Conservation (phyloP, 495 filamentous ascomycete genomes). For the Mycothermus thermophilus region DNA sequence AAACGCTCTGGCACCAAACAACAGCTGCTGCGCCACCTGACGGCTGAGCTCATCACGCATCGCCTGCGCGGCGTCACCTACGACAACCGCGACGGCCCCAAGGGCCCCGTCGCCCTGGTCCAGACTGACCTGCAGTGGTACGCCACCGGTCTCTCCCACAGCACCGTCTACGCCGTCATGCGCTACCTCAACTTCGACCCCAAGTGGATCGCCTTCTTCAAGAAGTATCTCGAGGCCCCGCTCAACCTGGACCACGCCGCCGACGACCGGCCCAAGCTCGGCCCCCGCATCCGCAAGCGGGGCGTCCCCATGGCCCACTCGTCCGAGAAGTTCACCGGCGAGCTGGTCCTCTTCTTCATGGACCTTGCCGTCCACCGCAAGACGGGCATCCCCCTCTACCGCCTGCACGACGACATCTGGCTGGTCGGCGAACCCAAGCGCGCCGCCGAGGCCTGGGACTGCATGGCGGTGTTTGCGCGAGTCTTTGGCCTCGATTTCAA, state of each 20-base stretch:
- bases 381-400: conserved; percentile 44
- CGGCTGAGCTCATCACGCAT: conserved; percentile 45
- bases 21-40: conserved; percentile 42
- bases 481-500: conserved; percentile 49
- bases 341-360: conserved; percentile 51
- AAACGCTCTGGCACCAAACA: conserved; percentile 37
- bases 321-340: conserved; percentile 47
- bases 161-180: conserved; percentile 42
- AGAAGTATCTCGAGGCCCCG: conserved; percentile 45
- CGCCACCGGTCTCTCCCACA: conserved; percentile 46
- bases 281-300: conserved; percentile 32
- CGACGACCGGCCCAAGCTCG: conserved; percentile 18
- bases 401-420: conserved; percentile 59
- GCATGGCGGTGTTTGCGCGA: conserved; percentile 40
- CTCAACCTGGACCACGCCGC: conserved; percentile 43
- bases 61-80: conserved; percentile 21
- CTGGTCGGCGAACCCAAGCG: conserved; percentile 44
- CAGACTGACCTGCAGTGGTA: conserved; percentile 49
- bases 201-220: conserved; percentile 49
- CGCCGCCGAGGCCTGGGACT: conserved; percentile 45
- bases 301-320: conserved; percentile 52
- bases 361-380: conserved; percentile 51
- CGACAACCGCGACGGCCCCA: conserved; percentile 11
- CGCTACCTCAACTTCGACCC: conserved; percentile 47
- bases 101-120: conserved; percentile 44